Evolutionary conservation across 805 yeast species (phyloP).

Genomic region (Komagataella populi): DNA sequence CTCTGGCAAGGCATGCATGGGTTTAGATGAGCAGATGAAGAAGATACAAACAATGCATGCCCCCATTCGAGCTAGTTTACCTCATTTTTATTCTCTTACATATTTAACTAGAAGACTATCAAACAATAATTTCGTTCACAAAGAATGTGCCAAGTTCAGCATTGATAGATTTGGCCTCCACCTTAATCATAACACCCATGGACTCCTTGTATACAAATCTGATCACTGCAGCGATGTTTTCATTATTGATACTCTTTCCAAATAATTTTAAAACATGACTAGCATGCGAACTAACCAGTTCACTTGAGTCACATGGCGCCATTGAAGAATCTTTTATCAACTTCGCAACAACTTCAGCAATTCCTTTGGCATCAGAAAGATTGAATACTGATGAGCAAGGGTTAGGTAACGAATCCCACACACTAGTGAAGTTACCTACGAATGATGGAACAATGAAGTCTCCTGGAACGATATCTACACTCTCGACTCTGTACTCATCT

Average conservation of each 20-base stretch:
- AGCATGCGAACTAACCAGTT: slow-evolving; percentile 38
- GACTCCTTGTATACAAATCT: slow-evolving; percentile 36
- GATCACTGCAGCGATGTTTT: slow-evolving; percentile 34
- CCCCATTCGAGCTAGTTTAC: background rate
- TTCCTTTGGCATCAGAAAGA: slow-evolving; percentile 30
- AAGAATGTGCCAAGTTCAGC: slow-evolving; percentile 34
- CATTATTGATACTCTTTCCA: slow-evolving; percentile 59
- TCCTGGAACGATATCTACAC: slow-evolving; percentile 59
- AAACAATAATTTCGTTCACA: slow-evolving; percentile 24
- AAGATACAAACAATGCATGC: background rate
- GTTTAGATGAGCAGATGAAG: background rate
- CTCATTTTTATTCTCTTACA: background rate
- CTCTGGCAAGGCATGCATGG: background rate
- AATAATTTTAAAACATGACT: slow-evolving; percentile 68
- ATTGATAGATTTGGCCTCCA: slow-evolving; percentile 44
- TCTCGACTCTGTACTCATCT: slow-evolving; percentile 88
- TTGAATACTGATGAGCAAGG: slow-evolving; percentile 59
- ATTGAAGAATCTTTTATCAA: slow-evolving; percentile 42
- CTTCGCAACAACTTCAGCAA: slow-evolving; percentile 45
- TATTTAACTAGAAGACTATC: background rate
- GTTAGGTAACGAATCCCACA: slow-evolving; percentile 58
- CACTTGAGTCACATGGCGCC: slow-evolving; percentile 66
- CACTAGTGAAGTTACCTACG: slow-evolving; percentile 58
- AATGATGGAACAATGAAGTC: slow-evolving; percentile 73
- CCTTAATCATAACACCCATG: slow-evolving; percentile 37